A percentile compares a stretch with the other conserved stretches of the same genome.
Conservation (phyloP, 257 asterid species). For the Penstemon barbatus region DNA sequence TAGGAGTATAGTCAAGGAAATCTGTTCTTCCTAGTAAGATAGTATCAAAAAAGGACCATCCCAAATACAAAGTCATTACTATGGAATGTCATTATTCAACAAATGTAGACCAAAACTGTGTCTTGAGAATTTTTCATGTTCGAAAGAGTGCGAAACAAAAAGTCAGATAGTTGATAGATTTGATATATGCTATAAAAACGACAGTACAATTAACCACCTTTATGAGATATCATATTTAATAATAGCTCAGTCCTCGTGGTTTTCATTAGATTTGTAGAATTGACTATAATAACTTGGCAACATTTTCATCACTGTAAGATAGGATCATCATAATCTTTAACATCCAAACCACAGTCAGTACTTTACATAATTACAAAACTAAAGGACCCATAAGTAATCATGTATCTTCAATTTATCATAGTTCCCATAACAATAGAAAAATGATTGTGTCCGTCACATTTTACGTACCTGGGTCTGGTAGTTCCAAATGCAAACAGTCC, state of each 20-base stretch:
- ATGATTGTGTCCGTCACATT: slow-evolving; percentile 14
- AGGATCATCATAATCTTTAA: slow-evolving; percentile 15
- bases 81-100: background rate
- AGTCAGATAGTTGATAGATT: slow-evolving; percentile 6
- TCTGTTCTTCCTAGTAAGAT: slow-evolving; percentile 13
- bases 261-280: too few relatives aligned
- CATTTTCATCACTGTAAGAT: slow-evolving; percentile 11
- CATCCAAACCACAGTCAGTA: slow-evolving; percentile 17
- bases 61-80: background rate
- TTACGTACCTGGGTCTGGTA: slow-evolving; percentile 84
- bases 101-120: slow-evolving; percentile 1
- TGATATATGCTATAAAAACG: background rate
- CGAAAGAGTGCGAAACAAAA: background rate
- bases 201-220: background rate
- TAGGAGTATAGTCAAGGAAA: background rate
- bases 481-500: slow-evolving; percentile 92
- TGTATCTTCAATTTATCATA: slow-evolving; percentile 13
- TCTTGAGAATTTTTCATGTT: background rate
- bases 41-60: background rate
- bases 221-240: background rate
- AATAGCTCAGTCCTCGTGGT: background rate
- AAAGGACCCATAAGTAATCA: slow-evolving; percentile 10
- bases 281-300: too few relatives aligned
- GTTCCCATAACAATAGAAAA: background rate
- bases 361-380: slow-evolving; percentile 5